Base-by-base conservation (phyloP, 2,329 filamentous ascomycete species). In the Clarireedia sp. region DNA sequence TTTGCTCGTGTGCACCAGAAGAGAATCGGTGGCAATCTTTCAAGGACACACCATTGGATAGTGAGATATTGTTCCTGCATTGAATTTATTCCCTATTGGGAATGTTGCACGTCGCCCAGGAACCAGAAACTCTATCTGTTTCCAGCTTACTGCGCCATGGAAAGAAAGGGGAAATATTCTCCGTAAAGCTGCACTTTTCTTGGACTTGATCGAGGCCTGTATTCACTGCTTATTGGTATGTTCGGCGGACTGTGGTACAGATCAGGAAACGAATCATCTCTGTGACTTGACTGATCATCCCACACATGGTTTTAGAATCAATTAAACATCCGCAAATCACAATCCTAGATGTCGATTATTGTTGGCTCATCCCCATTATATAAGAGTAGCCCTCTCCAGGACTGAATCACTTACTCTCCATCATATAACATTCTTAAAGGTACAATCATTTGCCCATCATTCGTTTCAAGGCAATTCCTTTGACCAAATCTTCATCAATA, bases 381-480 rank as follows among this genome's bases (percentile, higher is more conserved):
- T 54, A 54, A 49, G 37, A 49, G 26, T 14, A 29, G 17, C 5
- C 14, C 17, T 50, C 45, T 54, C 36, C 24, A 41, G 37, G 17
- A 17, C 19, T 54, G 36, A 23, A 9, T 54, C 8, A 54, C 45
- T 49, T 49, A 19, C 37, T 26, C 14, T 43, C 24, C 16, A 49
- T 16, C 17, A 45, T 7, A 23, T 12, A 45, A 3, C 17, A 36
- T 36, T 46, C 41, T 24, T 19, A 9, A 49, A 37, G 14, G 37
- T 12, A 10, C 38, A 43, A 50, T 36, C 17, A 38, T 17, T 54
- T 50, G 45, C 44, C 45, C 49, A 49, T 36, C 52, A 54, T 37
- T 54, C 52, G 45, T 54, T 54, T 50, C n/a, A 50, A 49, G 52
- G 52, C 44, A 49, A 41, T 54, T 16, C 45, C 23, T 36, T 41